A percentile compares a stretch with the other conserved stretches of the same genome.
Conservation (phyloP, 1,139 yeast genomes). For the Sugiyamaella novakii region DNA sequence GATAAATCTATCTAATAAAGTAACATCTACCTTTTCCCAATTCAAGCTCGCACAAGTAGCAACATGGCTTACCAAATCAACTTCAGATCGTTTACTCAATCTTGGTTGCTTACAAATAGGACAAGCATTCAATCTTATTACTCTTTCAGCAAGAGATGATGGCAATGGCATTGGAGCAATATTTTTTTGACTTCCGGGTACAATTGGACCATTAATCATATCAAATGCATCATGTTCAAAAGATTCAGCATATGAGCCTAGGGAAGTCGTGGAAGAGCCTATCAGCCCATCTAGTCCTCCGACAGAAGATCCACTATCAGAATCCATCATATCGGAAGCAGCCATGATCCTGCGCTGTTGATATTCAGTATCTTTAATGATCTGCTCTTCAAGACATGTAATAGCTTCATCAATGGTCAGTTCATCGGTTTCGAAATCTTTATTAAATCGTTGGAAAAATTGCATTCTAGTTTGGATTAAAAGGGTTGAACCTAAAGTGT, state of each 20-base stretch:
- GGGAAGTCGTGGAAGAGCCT: neutral
- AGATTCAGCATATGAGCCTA: neutral
- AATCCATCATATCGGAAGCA: conserved; percentile 19
- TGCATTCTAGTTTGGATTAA: conserved; percentile 50
- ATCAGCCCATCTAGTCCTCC: neutral
- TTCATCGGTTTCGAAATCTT: conserved; percentile 55
- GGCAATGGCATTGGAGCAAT: conserved; percentile 22
- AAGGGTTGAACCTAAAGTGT: conserved; percentile 62
- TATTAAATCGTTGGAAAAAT: conserved; percentile 50
- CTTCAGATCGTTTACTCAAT: conserved; percentile 56
- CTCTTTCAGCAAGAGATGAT: conserved; percentile 39
- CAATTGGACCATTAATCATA: conserved; percentile 1
- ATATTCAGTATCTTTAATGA: conserved; percentile 36
- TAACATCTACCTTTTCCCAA: conserved; percentile 68
- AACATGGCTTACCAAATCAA: conserved; percentile 79
- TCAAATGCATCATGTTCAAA: neutral
- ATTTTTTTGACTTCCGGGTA: conserved; percentile 22
- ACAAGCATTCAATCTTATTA: conserved; percentile 66
- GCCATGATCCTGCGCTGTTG: conserved; percentile 24
- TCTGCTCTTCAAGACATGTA: conserved; percentile 52
- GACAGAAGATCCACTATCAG: conserved; percentile 1
- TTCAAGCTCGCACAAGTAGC: conserved; percentile 83
- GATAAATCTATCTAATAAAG: conserved; percentile 70
- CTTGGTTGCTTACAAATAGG: conserved; percentile 74
- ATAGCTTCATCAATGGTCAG: conserved; percentile 60